These are phyloP conservation scores for Sphaerostilbella broomeana DNA, from an alignment of 2,329 filamentous ascomycete genomes.

Conservation along the genomic window DNA sequence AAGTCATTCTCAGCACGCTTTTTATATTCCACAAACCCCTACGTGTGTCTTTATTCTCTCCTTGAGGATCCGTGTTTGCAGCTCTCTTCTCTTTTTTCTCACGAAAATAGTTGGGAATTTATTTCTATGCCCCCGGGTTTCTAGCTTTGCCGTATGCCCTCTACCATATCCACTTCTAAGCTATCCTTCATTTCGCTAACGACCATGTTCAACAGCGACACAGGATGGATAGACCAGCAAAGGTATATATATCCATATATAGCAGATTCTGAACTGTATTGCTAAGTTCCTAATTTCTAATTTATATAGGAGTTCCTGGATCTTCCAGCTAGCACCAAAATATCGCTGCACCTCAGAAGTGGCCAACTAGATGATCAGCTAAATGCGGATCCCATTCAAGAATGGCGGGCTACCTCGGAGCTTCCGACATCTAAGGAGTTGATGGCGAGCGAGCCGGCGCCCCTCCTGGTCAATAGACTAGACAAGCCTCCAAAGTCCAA, in stretches of 20 bases:
- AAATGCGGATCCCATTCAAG: neutral
- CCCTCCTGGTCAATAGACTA: slow-evolving; percentile 12
- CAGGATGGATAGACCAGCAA: neutral
- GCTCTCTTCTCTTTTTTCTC: no score
- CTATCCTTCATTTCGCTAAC: no score
- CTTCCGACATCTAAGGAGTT: slow-evolving; percentile 22
- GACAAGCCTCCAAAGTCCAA: slow-evolving; percentile 15
- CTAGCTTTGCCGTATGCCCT: no score
- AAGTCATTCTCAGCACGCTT: no score
- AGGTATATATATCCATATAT: neutral
- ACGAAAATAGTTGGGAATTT: no score
- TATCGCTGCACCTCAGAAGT: slow-evolving; percentile 8
- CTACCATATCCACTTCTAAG: no score
- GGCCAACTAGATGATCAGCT: neutral
- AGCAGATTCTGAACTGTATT: no score
- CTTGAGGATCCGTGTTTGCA: no score
- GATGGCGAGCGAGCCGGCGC: slow-evolving; percentile 15
- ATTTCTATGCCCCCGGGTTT: no score
- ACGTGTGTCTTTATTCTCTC: no score
- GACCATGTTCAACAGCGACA: no score
- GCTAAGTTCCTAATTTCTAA: neutral
- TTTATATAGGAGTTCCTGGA: neutral
- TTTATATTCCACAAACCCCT: no score
- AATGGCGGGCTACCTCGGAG: slow-evolving; percentile 18
- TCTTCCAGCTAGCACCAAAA: neutral